A percentile compares a stretch with the other conserved stretches of the same genome.
phyloP scores from a whole-genome alignment of 2,329 filamentous ascomycete species.

The Fusarium sp. region DNA sequence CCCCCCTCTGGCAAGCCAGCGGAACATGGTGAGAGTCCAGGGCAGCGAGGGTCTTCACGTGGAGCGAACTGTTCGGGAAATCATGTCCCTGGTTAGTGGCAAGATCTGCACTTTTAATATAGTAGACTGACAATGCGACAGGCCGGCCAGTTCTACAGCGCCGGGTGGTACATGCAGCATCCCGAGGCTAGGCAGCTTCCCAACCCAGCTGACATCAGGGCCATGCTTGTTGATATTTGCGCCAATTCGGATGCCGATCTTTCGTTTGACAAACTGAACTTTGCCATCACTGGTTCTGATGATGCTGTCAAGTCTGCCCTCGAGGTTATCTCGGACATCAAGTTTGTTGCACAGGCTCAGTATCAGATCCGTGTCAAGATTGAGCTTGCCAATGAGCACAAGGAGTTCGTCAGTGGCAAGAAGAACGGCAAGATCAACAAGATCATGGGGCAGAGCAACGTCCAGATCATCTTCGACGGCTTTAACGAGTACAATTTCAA shows the following conservation, averaged over 20 bases:
- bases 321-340: conserved; percentile 90
- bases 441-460: conserved; percentile 99
- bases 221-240: conserved; percentile 96
- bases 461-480: conserved; percentile 98
- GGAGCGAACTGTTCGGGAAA: conserved; percentile 92
- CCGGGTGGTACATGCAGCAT: conserved; percentile 93
- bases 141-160: conserved; percentile 98
- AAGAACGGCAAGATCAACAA: conserved; percentile 99
- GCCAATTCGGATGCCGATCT: conserved; percentile 96
- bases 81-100: conserved; percentile 86
- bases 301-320: conserved; percentile 97
- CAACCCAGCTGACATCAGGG: conserved; percentile 78
- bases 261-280: conserved; percentile 92
- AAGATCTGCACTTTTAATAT: too few species aligned
- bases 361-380: conserved; percentile 98
- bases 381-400: conserved; percentile 98
- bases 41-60: conserved; percentile 93
- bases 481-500: conserved; percentile 99
- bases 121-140: conserved; percentile 52
- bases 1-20: conserved; percentile 86
- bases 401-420: conserved; percentile 99
- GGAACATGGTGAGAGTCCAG: conserved; percentile 88
- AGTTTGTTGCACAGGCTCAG: conserved; percentile 86
- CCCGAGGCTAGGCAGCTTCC: conserved; percentile 73
- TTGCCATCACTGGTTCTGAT: conserved; percentile 94